These are phyloP conservation scores for Flagelloscypha sp. DNA, from an alignment of 768 basidiomycete genomes.

Conservation along the genomic window DNA sequence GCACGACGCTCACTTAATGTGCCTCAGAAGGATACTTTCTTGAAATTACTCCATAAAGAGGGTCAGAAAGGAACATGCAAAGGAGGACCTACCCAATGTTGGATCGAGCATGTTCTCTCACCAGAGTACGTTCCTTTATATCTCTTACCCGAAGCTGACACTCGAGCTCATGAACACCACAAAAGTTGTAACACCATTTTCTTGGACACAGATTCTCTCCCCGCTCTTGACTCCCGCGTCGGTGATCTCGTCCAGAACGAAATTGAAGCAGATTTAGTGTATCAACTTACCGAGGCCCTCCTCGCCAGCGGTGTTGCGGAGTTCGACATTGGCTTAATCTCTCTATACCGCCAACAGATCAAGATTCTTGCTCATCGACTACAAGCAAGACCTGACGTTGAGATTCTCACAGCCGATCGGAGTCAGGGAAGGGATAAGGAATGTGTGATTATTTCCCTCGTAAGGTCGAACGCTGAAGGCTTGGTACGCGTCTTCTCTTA, in stretches of 20 bases:
- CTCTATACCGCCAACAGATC: conserved; percentile 92
- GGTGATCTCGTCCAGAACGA: conserved; percentile 90
- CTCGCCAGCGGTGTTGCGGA: conserved; percentile 54
- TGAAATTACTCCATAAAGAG: conserved; percentile 35
- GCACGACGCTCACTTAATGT: conserved; percentile 52
- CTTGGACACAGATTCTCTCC: conserved; percentile 82
- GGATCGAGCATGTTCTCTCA: conserved; percentile 59
- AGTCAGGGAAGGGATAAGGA: conserved; percentile 96
- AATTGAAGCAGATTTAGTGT: conserved; percentile 62
- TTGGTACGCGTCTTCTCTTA: conserved; percentile 41
- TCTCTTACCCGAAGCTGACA: no score
- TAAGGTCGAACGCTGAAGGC: conserved; percentile 74
- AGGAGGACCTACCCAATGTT: no score
- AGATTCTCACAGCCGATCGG: conserved; percentile 87
- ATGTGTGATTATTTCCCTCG: conserved; percentile 88
- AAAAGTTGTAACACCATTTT: conserved; percentile 80
- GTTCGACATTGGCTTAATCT: conserved; percentile 79
- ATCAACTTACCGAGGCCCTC: conserved; percentile 62
- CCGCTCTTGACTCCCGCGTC: conserved; percentile 71
- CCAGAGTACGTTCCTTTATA: conserved; percentile 43
- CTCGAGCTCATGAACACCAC: conserved; percentile 1
- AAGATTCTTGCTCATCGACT: conserved; percentile 74
- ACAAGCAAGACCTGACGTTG: conserved; percentile 46
- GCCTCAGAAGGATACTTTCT: conserved; percentile 34
- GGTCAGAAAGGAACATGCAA: conserved; percentile 19